Evolutionary conservation across 441 rosid species (phyloP), one percentile per base, ranked within the genome.

Genomic region (Biscutella laevigata): DNA sequence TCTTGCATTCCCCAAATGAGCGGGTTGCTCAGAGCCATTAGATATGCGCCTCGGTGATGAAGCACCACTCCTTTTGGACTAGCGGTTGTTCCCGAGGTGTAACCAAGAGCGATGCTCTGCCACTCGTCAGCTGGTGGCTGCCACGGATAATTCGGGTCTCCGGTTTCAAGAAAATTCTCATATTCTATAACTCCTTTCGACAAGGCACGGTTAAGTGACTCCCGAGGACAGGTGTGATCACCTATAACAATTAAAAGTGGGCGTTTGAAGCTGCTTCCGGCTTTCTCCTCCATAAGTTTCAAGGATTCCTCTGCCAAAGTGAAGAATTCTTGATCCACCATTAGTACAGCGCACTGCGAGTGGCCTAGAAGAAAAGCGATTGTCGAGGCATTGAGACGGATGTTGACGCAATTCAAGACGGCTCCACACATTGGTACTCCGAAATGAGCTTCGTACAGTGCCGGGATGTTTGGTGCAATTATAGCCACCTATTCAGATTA

Each of bases 341-440:
- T 78, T 14, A 91, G 56, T 24, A 74, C 80, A 27, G 57, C 46
- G 53, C 96, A 69, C 28, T 70, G 69, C 5, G 98, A 88, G 64
- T 91, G 98, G 11, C 82, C 70, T 3, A 91, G 77, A 70, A 91
- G 85, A 63, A 91, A 87, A 61, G 90, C 94, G 11, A 83, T 48
- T 0, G 86, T 66, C 0, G 68, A 4, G 7, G 94, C 86, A 74
- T 92, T 88, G 24, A 85, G 76, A 25, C 95, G 95, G 61, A 79
- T 75, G 52, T 88, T 92, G 32, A 88, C 80, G 25, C 66, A 15
- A 43, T 88, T 88, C 35, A 92, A 33, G 29, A 83, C 95, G 35
- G 98, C 92, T 58, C 96, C 95, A 39, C 80, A 65, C 96, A 91
- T 83, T 12, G 96, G 96, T 65, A 91, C 77, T 69, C 91, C 98